phyloP scores from a whole-genome alignment of 352 stramenopile species.

The Thalassiosira livingstoniorum region DNA sequence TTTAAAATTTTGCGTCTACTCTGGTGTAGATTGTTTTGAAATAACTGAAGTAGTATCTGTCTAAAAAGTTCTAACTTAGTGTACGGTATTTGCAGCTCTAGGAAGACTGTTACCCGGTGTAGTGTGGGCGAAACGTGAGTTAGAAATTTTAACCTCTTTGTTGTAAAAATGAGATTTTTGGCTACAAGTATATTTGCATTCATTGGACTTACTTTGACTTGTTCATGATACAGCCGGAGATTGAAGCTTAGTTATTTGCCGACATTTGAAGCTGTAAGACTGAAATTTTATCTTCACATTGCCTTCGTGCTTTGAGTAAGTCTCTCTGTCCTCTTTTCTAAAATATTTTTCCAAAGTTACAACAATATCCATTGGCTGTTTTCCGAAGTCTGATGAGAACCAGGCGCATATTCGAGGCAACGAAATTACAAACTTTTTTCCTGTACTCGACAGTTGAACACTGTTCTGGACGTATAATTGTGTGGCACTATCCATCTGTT shows the following conservation, averaged over 20 bases:
- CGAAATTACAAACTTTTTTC: slow-evolving; percentile 37
- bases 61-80: too few species aligned
- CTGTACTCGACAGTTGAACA: slow-evolving; percentile 22
- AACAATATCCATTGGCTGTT: slow-evolving; percentile 46
- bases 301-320: slow-evolving; percentile 21
- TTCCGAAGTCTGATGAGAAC: slow-evolving; percentile 74
- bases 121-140: too few species aligned
- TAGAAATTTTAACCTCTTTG: too few species aligned
- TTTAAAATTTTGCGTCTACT: too few species aligned
- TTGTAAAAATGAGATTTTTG: too few species aligned
- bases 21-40: too few species aligned
- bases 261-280: slow-evolving; percentile 62
- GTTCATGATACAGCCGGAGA: background rate
- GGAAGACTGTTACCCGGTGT: too few species aligned
- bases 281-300: slow-evolving; percentile 57
- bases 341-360: slow-evolving; percentile 47
- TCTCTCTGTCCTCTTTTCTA: slow-evolving; percentile 20
- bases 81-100: too few species aligned
- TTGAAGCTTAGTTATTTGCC: slow-evolving; percentile 44
- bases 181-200: too few species aligned
- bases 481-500: slow-evolving; percentile 84
- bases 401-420: slow-evolving; percentile 72
- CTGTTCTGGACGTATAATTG: slow-evolving; percentile 39
- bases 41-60: too few species aligned
- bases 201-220: too few species aligned